Evolutionary conservation across 805 yeast species (phyloP).

Genomic region (Saturnispora gosingensis): DNA sequence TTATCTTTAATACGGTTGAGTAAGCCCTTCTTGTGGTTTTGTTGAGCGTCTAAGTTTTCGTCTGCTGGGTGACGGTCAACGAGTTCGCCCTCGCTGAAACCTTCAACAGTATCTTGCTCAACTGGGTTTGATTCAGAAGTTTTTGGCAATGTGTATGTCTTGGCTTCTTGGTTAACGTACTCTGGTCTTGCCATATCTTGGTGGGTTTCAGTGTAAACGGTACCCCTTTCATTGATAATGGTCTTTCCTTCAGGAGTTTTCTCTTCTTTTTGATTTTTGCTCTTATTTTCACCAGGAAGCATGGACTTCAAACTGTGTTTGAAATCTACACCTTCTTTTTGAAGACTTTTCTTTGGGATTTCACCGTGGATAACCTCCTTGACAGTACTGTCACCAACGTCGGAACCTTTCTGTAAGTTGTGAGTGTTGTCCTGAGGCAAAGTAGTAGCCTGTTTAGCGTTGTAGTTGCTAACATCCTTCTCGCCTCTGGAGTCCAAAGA

Average conservation of each 20-base stretch:
- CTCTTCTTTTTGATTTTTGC: background rate
- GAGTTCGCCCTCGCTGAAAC: background rate
- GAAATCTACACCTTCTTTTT: background rate
- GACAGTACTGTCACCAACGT: slow-evolving; percentile 1
- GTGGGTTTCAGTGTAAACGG: slow-evolving; percentile 3
- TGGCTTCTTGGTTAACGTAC: background rate
- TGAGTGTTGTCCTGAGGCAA: background rate
- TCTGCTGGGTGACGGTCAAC: background rate
- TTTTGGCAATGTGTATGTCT: background rate
- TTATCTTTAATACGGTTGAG: background rate
- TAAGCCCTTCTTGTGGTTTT: background rate
- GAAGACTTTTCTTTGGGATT: background rate
- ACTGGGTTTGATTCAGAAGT: background rate
- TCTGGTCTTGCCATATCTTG: slow-evolving; percentile 1
- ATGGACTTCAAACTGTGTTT: background rate
- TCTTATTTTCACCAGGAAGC: background rate
- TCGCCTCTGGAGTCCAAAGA: background rate
- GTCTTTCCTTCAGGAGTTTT: background rate
- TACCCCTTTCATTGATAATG: slow-evolving; percentile 3
- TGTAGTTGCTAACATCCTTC: background rate
- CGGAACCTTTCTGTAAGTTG: background rate
- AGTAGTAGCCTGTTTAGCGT: background rate
- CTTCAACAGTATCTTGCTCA: background rate
- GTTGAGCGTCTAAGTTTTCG: background rate
- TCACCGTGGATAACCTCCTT: background rate